A percentile compares a stretch with the other conserved stretches of the same genome.
These are phyloP conservation scores for Spatholobus suberectus DNA, from an alignment of 306 rosid species.

Conservation along the genomic window DNA sequence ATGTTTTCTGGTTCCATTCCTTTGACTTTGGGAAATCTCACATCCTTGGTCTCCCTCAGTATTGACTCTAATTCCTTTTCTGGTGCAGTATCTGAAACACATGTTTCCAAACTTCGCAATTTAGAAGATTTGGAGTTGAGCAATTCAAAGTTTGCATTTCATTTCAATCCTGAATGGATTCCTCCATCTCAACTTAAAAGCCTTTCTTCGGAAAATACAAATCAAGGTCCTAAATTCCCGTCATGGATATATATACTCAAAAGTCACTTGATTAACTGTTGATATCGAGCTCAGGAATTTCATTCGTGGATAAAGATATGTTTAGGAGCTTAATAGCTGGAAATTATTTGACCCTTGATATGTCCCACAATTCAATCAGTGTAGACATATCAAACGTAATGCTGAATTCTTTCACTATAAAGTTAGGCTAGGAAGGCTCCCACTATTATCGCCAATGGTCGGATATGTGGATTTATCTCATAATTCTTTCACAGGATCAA, in stretches of 20 bases:
- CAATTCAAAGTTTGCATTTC: neutral
- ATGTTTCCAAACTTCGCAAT: neutral
- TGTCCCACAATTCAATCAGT: conserved; percentile 9
- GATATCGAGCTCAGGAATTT: conserved; percentile 2
- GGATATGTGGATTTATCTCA: neutral
- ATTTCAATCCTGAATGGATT: neutral
- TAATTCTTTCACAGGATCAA: conserved; percentile 17
- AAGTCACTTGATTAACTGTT: neutral
- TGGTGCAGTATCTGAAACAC: neutral
- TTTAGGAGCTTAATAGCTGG: neutral
- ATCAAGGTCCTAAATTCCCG: conserved; percentile 9
- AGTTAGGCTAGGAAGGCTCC: neutral
- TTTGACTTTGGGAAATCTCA: conserved; percentile 8
- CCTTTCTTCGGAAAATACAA: neutral
- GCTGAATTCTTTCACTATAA: accelerated
- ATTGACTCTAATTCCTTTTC: neutral
- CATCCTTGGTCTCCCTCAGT: neutral
- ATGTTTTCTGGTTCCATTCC: neutral
- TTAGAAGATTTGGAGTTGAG: neutral
- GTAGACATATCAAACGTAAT: neutral
- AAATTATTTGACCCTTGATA: neutral
- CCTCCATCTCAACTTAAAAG: neutral
- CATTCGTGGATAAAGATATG: neutral
- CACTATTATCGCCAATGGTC: neutral
- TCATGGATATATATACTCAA: conserved; percentile 30